phyloP scores from a whole-genome alignment of 345 rosid species.

The Cardamine occulta region DNA sequence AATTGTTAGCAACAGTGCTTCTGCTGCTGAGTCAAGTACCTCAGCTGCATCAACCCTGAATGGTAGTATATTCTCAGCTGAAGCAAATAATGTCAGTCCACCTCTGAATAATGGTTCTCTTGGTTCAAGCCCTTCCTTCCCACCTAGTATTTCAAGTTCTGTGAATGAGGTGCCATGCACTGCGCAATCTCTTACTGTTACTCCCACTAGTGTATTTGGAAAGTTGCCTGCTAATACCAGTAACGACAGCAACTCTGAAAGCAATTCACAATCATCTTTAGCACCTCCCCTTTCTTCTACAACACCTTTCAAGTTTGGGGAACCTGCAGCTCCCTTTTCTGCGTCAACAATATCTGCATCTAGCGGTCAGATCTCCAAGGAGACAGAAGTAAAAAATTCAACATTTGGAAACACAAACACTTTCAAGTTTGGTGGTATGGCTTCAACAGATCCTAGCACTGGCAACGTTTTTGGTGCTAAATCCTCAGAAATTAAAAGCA shows the following conservation, averaged over 20 bases:
- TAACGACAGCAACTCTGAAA: conserved; percentile 27
- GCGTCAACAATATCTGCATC: conserved; percentile 42
- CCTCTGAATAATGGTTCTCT: conserved; percentile 51
- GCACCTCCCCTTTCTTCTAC: conserved; percentile 46
- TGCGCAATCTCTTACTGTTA: conserved; percentile 32
- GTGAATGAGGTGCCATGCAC: conserved; percentile 43
- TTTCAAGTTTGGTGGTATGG: conserved; percentile 48
- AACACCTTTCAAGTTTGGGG: conserved; percentile 52
- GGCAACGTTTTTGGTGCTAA: conserved; percentile 41
- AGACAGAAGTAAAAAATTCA: conserved; percentile 47
- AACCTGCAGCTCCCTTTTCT: conserved; percentile 48
- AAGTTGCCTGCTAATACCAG: conserved; percentile 25
- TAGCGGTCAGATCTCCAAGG: conserved; percentile 45
- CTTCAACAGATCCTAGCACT: conserved; percentile 46
- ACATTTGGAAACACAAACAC: conserved; percentile 41
- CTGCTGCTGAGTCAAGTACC: conserved; percentile 43
- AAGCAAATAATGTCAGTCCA: conserved; percentile 42
- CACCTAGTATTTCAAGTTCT: conserved; percentile 39
- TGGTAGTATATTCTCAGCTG: conserved; percentile 52
- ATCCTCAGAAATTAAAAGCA: conserved; percentile 30
- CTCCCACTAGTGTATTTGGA: conserved; percentile 36
- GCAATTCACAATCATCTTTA: conserved; percentile 42
- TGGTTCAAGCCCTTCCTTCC: conserved; percentile 43
- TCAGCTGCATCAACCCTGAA: conserved; percentile 48
- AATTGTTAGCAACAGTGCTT: conserved; percentile 39